Base-by-base conservation (phyloP, 768 basidiomycete genomes). In the Xerocomellus chrysenteron region DNA sequence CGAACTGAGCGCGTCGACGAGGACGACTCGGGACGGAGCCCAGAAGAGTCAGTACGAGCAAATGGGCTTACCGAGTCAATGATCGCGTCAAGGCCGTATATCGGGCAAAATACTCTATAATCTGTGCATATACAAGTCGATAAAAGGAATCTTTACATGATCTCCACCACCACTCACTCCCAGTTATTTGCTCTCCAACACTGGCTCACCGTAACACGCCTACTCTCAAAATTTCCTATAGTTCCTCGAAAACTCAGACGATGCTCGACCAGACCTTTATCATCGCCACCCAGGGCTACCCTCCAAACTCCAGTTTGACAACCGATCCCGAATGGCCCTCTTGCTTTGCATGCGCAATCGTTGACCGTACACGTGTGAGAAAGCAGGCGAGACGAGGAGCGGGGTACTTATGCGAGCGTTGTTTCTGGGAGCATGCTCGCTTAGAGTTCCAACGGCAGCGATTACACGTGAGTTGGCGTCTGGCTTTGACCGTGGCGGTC, bases 271-370 rank as follows among this genome's bases (percentile, higher is more conserved):
- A 82, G 67, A 75, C 77, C 11, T 76, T 79, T 52, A 58, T 63
- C 19, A 69, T 76, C 49, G 73, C 75, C 14, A 75, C 76, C n/a
- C 77, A 81, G 61, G 81, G 81, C 2, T 71, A 73, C 41, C 66
- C 73, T 1, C 55, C 60, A 4, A 37, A 61, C 21, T 50, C 72
- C 16, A 65, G 65, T 17, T 35, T 57, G 16, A 64, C 71, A 41
- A 70, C 60, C 0, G 78, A 80, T 19, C 55, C 67, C 0, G 65
- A 80, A 30, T 84, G 78, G 78, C 73, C 78, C 0, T 75, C 75
- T 24, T 82, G 81, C 50, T 61, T 84, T n/a, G 79, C 80, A 5
- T 84, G 82, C 51, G 81, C 79, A 0, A 60, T 82, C 12, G 75
- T 80, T 32, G 83, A 84, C 47, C 75, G 80, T 19, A 75, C 75